Conservation (phyloP, 768 basidiomycete genomes). For the Lentinula detonsa region DNA sequence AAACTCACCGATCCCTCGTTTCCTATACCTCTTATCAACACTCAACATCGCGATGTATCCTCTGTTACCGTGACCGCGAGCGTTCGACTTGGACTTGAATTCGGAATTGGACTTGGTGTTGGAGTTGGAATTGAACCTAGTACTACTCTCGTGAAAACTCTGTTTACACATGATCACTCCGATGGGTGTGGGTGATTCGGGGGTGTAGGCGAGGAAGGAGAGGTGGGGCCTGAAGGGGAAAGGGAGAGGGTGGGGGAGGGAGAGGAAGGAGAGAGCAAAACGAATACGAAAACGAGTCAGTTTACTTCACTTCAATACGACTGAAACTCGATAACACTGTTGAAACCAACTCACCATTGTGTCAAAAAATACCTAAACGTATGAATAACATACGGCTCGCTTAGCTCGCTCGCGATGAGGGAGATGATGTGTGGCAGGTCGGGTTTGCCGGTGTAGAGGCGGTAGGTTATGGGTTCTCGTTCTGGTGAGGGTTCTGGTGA, state of each 20-base stretch:
- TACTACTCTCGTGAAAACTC: too few relatives aligned
- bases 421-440: slow-evolving; percentile 82
- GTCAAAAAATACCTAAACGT: slow-evolving; percentile 96
- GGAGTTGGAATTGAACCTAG: too few relatives aligned
- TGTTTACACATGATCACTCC: too few relatives aligned
- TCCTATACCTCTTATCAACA: slow-evolving; percentile 76
- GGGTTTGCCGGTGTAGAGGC: slow-evolving; percentile 68
- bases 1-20: slow-evolving; percentile 85
- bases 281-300: too few relatives aligned
- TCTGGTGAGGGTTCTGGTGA: too few relatives aligned
- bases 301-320: not conserved
- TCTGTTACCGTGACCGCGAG: slow-evolving; percentile 38
- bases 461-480: slow-evolving; percentile 43
- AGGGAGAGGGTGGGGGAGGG: too few relatives aligned
- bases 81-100: too few relatives aligned
- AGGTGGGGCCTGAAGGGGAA: too few relatives aligned
- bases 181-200: too few relatives aligned
- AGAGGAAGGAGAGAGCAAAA: too few relatives aligned
- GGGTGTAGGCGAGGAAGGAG: too few relatives aligned
- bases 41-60: slow-evolving; percentile 99
- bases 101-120: too few relatives aligned
- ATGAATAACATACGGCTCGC: slow-evolving; percentile 94
- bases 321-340: not conserved
- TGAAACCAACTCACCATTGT: slow-evolving; percentile 67
- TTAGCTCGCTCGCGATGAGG: slow-evolving; percentile 86